These are phyloP conservation scores for Botryosphaeria dothidea DNA, from an alignment of 2,329 filamentous ascomycete species.

Conservation along the genomic window DNA sequence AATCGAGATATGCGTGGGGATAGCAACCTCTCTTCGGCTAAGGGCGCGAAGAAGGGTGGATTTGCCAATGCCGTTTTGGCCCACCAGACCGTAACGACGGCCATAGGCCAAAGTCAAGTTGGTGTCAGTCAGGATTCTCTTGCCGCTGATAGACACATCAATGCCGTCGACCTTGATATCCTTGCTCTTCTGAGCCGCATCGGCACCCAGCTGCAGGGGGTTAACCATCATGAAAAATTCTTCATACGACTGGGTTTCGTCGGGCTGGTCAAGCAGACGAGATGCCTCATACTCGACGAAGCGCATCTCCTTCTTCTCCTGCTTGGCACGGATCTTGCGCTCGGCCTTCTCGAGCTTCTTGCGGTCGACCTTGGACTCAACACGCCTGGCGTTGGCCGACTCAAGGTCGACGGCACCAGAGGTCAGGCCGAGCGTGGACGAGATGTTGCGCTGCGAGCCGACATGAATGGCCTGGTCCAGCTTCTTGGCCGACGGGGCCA, in stretches of 20 bases:
- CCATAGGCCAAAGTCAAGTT: conserved; percentile 88
- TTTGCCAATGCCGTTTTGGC: conserved; percentile 94
- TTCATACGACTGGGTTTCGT: conserved; percentile 88
- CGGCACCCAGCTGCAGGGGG: conserved; percentile 80
- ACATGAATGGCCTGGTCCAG: conserved; percentile 96
- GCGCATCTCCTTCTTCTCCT: conserved; percentile 98
- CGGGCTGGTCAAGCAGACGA: conserved; percentile 77
- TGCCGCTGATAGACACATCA: conserved; percentile 88
- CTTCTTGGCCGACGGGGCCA: conserved; percentile 75
- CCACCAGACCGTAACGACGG: conserved; percentile 92
- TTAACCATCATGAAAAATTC: conserved; percentile 99
- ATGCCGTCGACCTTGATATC: conserved; percentile 98
- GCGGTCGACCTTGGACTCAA: conserved; percentile 94
- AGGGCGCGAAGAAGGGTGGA: conserved; percentile 88
- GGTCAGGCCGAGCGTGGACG: conserved; percentile 86
- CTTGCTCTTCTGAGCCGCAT: conserved; percentile 79
- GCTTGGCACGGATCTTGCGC: conserved; percentile 95
- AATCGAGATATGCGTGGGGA: conserved; percentile 97
- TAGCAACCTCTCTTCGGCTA: conserved; percentile 87
- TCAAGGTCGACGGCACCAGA: conserved; percentile 87
- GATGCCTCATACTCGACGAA: conserved; percentile 98
- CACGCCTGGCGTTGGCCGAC: conserved; percentile 87
- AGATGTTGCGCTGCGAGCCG: conserved; percentile 91
- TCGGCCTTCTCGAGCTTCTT: conserved; percentile 99
- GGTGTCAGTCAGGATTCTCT: conserved; percentile 87